Evolutionary conservation across 805 yeast species (phyloP).

Genomic region (Pichia heedii): DNA sequence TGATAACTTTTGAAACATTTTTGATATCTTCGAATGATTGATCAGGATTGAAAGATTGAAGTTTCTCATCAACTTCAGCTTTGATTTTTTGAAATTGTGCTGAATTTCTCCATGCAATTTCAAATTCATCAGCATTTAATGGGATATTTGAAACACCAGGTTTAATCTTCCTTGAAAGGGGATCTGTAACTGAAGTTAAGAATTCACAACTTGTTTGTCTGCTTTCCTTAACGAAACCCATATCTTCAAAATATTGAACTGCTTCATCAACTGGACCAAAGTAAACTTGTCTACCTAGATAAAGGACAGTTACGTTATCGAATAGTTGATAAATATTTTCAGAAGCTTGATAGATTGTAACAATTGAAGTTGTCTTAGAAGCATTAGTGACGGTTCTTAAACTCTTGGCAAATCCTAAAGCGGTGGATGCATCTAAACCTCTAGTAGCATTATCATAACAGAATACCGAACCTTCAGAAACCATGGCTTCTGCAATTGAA

Average conservation of each 20-base stretch:
- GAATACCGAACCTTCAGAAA: conserved; percentile 42
- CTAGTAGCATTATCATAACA: conserved; percentile 67
- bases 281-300: conserved; percentile 52
- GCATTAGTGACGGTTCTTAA: conserved; percentile 51
- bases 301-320: conserved; percentile 52
- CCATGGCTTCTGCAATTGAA: conserved; percentile 56
- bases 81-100: conserved; percentile 37
- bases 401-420: conserved; percentile 54
- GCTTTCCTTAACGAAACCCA: conserved; percentile 55
- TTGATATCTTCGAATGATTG: conserved; percentile 25
- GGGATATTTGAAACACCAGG: conserved; percentile 50
- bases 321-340: conserved; percentile 54
- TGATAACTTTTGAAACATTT: conserved; percentile 25
- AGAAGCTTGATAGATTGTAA: conserved; percentile 62
- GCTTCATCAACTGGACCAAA: conserved; percentile 49
- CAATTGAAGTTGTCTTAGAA: conserved; percentile 47
- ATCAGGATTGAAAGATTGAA: conserved; percentile 22
- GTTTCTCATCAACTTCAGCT: conserved; percentile 28
- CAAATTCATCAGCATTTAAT: conserved; percentile 47
- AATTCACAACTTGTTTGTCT: conserved; percentile 65
- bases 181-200: conserved; percentile 60
- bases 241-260: conserved; percentile 42
- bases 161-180: conserved; percentile 41
- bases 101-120: conserved; percentile 49
- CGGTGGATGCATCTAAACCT: conserved; percentile 65